phyloP scores from a whole-genome alignment of 805 yeast species.

The Metschnikowia similis region DNA sequence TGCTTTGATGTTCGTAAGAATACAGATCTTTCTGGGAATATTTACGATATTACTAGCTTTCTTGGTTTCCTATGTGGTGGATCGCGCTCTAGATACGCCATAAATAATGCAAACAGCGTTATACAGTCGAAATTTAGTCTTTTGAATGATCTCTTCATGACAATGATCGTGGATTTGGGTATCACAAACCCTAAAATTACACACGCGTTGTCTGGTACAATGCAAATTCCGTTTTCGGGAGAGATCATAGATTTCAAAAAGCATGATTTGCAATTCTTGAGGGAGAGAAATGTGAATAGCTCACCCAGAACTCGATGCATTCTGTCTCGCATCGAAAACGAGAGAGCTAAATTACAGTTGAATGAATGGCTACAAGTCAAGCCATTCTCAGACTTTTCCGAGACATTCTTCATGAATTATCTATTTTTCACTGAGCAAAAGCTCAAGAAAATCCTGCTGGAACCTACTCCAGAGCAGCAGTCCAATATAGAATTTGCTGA shows the following conservation, averaged over 20 bases:
- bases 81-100: slow-evolving; percentile 1
- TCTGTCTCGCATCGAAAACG: slow-evolving; percentile 5
- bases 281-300: background rate
- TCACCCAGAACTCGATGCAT: background rate
- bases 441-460: slow-evolving; percentile 3
- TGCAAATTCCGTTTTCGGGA: slow-evolving; percentile 21
- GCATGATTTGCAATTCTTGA: slow-evolving; percentile 31
- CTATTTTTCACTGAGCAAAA: slow-evolving; percentile 8
- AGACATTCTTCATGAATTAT: slow-evolving; percentile 16
- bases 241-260: slow-evolving; percentile 32
- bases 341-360: slow-evolving; percentile 22
- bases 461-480: slow-evolving; percentile 15
- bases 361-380: slow-evolving; percentile 35
- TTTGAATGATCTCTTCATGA: slow-evolving; percentile 6
- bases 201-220: background rate
- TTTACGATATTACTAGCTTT: slow-evolving; percentile 2
- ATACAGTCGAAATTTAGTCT: slow-evolving; percentile 5
- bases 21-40: background rate
- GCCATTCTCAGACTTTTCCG: slow-evolving; percentile 31
- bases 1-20: slow-evolving; percentile 1
- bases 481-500: slow-evolving; percentile 19
- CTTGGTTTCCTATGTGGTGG: slow-evolving; percentile 10
- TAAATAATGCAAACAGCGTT: slow-evolving; percentile 5
- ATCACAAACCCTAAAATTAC: background rate
- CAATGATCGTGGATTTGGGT: slow-evolving; percentile 5